Conservation (phyloP, 345 rosid species). For the Diplotaxis tenuifolia region DNA sequence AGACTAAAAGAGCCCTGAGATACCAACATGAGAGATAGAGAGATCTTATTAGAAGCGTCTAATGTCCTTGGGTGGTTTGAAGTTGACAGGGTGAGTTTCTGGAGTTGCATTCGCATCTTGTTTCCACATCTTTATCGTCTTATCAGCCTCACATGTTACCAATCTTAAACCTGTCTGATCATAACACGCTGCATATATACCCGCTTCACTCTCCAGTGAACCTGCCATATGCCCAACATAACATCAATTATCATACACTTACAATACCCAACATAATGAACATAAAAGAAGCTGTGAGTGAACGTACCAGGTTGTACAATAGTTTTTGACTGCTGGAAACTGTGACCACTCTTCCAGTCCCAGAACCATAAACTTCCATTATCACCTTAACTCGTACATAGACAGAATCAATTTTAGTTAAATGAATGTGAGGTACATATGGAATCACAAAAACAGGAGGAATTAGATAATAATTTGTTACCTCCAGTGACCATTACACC, state of each 20-base stretch:
- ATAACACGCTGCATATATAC: constrained; percentile 76
- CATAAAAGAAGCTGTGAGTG: constrained; percentile 8
- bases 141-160: constrained; percentile 87
- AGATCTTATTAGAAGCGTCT: constrained; percentile 58
- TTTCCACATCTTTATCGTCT: constrained; percentile 98
- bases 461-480: no score
- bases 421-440: not conserved
- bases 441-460: not conserved
- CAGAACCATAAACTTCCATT: constrained; percentile 99
- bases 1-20: not conserved
- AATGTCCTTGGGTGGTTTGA: constrained; percentile 95
- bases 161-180: constrained; percentile 88
- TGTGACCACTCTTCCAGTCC: constrained; percentile 99
- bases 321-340: constrained; percentile 92
- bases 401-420: not conserved
- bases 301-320: constrained; percentile 76
- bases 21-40: no score
- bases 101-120: constrained; percentile 92
- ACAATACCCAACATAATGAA: not conserved
- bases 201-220: constrained; percentile 98
- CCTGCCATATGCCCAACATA: constrained; percentile 46
- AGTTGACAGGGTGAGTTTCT: constrained; percentile 90
- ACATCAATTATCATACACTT: not conserved
- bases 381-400: constrained; percentile 55
- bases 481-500: constrained; percentile 99